Base-by-base conservation (phyloP, 2,329 filamentous ascomycete species). In the Parastagonospora avenae region DNA sequence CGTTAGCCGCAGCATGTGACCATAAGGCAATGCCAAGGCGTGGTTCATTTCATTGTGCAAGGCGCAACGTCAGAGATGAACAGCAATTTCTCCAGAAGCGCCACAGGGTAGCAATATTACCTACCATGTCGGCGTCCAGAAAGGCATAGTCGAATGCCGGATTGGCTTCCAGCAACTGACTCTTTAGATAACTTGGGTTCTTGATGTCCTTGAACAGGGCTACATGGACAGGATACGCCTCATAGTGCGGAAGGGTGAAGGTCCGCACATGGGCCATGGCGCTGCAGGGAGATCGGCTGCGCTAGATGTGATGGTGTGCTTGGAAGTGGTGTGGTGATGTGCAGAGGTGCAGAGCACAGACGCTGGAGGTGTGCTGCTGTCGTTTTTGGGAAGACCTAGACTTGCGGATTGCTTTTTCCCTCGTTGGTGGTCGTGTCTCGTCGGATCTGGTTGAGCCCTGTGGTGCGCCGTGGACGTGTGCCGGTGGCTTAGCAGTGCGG, bases 101-200 rank as follows among this genome's bases (percentile, higher is more conserved):
- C 38, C 46, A 49, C n/a, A 19, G 29, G 49, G 41, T 30, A 46
- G 39, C 45, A 47, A 36, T 11, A 49, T 40, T 55, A 52, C 68
- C 48, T 80, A 92, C 88, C 72, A 90, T 84, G 39, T 84, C 85
- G 15, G 92, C 92, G 76, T 99, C 93, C 40, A 99, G 83, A 60
- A 99, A 89, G 30, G 92, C 92, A 79, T 97, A 97, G 74, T 97
- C 92, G 64, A 92, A 97, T 8, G 88, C 87, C 9, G 84, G 68
- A 69, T 97, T 96, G 45, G 90, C 89, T 5, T 85, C 82, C n/a
- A 97, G 80, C 4, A 99, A 84, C 76, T 97, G 92, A 62, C 87
- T 80, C 45, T 92, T 88, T 37, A 99, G 80, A 67, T 88, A 92
- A 1, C 83, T 75, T 9, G 91, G 83, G 72, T 99, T 99, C 55